A percentile compares a stretch with the other conserved stretches of the same genome.
Evolutionary conservation across 352 stramenopile species (phyloP).

Genomic region (Phytophthora sp.): DNA sequence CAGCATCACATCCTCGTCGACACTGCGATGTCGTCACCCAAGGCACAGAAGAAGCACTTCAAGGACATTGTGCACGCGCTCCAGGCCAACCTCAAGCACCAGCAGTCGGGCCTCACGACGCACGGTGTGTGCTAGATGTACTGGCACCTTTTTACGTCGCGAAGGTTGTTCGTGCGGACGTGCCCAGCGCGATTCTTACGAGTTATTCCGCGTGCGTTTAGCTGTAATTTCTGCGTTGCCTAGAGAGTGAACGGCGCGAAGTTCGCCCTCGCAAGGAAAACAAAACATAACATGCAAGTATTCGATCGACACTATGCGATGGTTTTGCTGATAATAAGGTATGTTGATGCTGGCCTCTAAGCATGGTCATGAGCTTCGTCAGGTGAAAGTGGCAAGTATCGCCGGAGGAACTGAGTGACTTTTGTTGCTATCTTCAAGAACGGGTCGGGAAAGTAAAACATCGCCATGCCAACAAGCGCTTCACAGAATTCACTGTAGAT

Average conservation of each 20-base stretch:
- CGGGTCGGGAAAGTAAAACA: conserved; percentile 68
- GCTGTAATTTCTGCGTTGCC: conserved; percentile 22
- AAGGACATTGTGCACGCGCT: conserved; percentile 72
- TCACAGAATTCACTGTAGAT: conserved; percentile 82
- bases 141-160: background rate
- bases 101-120: conserved; percentile 76
- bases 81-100: conserved; percentile 73
- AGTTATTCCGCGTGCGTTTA: conserved; percentile 7
- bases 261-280: conserved; percentile 11
- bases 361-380: conserved; percentile 58
- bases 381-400: conserved; percentile 66
- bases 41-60: conserved; percentile 75
- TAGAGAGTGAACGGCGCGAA: conserved; percentile 18
- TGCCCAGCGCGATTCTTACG: background rate
- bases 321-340: background rate
- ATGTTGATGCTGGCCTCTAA: no score
- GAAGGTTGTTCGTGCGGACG: background rate
- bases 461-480: conserved; percentile 56
- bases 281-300: conserved; percentile 26
- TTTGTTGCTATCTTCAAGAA: conserved; percentile 63
- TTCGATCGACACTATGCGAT: conserved; percentile 10
- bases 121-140: conserved; percentile 76
- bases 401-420: conserved; percentile 72
- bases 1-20: conserved; percentile 78
- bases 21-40: conserved; percentile 80